Percentiles rank a stretch among this genome's conserved stretches.
Evolutionary conservation across 768 basidiomycete species (phyloP).

Genomic region (Cyclocybe aegerita): DNA sequence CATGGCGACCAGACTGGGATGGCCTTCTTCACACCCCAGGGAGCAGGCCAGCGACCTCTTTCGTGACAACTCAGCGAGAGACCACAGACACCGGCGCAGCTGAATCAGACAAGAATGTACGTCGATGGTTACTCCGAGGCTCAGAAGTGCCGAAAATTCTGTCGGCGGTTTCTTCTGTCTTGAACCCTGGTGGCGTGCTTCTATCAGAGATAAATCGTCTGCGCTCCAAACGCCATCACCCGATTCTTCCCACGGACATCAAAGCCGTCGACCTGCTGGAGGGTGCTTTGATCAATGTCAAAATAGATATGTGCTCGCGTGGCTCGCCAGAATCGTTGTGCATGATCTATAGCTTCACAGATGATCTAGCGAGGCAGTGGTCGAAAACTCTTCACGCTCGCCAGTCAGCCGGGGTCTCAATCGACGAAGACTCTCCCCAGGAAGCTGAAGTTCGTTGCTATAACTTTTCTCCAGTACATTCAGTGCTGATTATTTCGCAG

Average conservation of each 20-base stretch:
- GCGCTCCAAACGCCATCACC: conserved; percentile 53
- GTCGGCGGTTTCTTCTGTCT: conserved; percentile 32
- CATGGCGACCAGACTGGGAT: conserved; percentile 80
- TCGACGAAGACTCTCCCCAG: conserved; percentile 27
- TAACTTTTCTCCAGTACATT: neutral
- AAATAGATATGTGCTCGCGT: conserved; percentile 56
- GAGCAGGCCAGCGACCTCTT: conserved; percentile 19
- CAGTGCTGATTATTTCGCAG: conserved; percentile 27
- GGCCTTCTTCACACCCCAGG: conserved; percentile 54
- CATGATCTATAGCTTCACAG: conserved; percentile 62
- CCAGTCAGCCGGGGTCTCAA: conserved; percentile 2
- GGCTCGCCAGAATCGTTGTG: conserved; percentile 79
- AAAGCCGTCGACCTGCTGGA: conserved; percentile 48
- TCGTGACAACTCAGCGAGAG: conserved; percentile 63
- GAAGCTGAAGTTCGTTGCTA: conserved; percentile 23
- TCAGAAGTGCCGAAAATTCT: conserved; percentile 46
- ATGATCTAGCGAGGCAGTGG: conserved; percentile 53
- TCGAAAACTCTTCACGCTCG: conserved; percentile 28
- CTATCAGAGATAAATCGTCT: conserved; percentile 56
- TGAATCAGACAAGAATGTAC: conserved; percentile 17
- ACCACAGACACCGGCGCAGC: conserved; percentile 19
- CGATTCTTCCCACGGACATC: conserved; percentile 29
- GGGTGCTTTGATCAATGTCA: conserved; percentile 67
- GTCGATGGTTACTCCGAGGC: conserved; percentile 75
- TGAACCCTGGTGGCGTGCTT: conserved; percentile 44